Percentiles rank a stretch among this genome's conserved stretches.
These are phyloP conservation scores for Penicillium italicum DNA, from an alignment of 2,329 filamentous ascomycete species.

Conservation along the genomic window DNA sequence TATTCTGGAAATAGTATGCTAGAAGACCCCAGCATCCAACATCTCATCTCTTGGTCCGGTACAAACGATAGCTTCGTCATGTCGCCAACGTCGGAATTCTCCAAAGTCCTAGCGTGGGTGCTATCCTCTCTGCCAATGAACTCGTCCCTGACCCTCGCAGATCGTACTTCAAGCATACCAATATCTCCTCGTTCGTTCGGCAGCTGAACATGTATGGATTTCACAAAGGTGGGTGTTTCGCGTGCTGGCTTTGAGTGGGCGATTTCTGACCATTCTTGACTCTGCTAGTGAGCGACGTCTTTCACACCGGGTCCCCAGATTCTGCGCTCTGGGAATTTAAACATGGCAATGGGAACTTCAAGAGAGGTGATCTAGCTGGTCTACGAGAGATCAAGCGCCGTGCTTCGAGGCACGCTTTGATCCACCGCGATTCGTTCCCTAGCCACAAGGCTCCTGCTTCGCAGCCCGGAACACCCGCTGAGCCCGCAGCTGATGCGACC, in stretches of 20 bases:
- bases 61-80: constrained; percentile 98
- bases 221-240: constrained; percentile 72
- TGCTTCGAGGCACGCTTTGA: constrained; percentile 86
- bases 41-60: constrained; percentile 93
- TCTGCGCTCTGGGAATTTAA: constrained; percentile 98
- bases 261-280: constrained; percentile 8
- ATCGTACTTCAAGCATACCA: constrained; percentile 99
- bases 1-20: constrained; percentile 67
- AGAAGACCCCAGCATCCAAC: constrained; percentile 86
- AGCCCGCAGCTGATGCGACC: constrained; percentile 73
- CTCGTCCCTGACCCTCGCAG: constrained; percentile 26
- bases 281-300: constrained; percentile 84
- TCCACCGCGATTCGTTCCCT: constrained; percentile 85
- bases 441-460: constrained; percentile 70
- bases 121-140: constrained; percentile 1
- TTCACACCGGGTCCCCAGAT: constrained; percentile 90
- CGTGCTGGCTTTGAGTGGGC: not conserved
- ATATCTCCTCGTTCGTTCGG: constrained; percentile 96
- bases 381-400: constrained; percentile 92
- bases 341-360: constrained; percentile 95
- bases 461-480: constrained; percentile 79
- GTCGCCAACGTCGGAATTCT: constrained; percentile 95
- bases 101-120: constrained; percentile 91
- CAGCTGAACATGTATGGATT: constrained; percentile 99
- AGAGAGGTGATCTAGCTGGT: constrained; percentile 85